A percentile compares a stretch with the other conserved stretches of the same genome.
Conservation (phyloP, 345 rosid genomes). For the Gossypioides kirkii region DNA sequence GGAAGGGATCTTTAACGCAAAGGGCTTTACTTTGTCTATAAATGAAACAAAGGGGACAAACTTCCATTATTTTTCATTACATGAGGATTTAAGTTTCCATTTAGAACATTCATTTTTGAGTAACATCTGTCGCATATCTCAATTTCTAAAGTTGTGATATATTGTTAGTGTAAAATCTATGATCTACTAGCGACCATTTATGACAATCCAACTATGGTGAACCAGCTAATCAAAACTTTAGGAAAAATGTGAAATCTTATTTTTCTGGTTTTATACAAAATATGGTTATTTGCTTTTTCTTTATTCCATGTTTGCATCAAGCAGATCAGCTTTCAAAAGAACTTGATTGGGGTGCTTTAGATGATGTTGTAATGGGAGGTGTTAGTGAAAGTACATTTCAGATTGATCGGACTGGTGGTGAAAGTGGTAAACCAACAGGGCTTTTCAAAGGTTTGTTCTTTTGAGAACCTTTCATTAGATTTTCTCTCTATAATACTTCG, state of each 20-base stretch:
- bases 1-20: background rate
- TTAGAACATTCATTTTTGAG: background rate
- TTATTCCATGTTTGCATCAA: slow-evolving; percentile 10
- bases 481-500: background rate
- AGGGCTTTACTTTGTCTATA: background rate
- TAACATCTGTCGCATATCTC: background rate
- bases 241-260: background rate
- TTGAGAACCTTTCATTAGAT: background rate
- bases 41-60: background rate
- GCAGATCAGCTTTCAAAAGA: slow-evolving; percentile 65
- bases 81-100: background rate
- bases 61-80: background rate
- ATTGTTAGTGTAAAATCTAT: background rate
- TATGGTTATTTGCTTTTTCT: background rate
- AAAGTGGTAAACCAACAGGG: slow-evolving; percentile 67
- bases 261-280: background rate
- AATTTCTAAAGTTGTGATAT: background rate
- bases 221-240: background rate
- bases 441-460: slow-evolving; percentile 60
- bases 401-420: slow-evolving; percentile 66
- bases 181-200: background rate
- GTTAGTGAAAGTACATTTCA: slow-evolving; percentile 77
- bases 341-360: slow-evolving; percentile 92
- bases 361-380: slow-evolving; percentile 98
- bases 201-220: background rate